Evolutionary conservation across 2,329 filamentous ascomycete species (phyloP).

Genomic region (Claviceps spartinae): DNA sequence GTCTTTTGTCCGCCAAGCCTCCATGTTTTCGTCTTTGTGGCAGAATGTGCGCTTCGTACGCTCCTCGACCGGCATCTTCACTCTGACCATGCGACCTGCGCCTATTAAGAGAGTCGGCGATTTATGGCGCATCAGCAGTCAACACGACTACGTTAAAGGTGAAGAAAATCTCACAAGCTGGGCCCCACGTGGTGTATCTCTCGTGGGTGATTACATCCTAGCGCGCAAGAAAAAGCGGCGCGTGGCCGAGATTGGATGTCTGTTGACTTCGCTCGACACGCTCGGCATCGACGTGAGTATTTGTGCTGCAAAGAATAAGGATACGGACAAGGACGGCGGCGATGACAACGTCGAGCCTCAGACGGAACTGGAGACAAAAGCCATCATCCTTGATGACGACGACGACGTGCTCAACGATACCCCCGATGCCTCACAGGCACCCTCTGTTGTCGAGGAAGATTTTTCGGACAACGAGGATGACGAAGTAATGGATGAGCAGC

Average conservation of each 20-base stretch:
- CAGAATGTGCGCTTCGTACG: constrained; percentile 75
- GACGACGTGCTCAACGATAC: constrained; percentile 46
- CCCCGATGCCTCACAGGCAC: constrained; percentile 36
- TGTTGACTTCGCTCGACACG: constrained; percentile 50
- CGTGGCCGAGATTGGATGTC: constrained; percentile 66
- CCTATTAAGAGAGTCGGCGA: constrained; percentile 87
- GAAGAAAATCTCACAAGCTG: constrained; percentile 77
- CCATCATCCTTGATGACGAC: constrained; percentile 36
- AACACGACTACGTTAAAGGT: constrained; percentile 90
- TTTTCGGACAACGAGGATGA: constrained; percentile 10
- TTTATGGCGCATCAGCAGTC: constrained; percentile 90
- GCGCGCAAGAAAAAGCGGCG: constrained; percentile 61
- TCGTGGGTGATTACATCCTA: constrained; percentile 77
- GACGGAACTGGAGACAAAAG: constrained; percentile 20
- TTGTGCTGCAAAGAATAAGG: constrained; percentile 19
- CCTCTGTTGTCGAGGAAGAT: constrained; percentile 18
- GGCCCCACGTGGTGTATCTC: constrained; percentile 77
- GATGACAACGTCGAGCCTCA: constrained; percentile 18
- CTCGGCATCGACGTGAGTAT: constrained; percentile 33
- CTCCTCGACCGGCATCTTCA: constrained; percentile 77
- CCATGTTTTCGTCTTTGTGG: constrained; percentile 78
- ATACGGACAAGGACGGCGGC: constrained; percentile 5
- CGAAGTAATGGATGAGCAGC: background rate
- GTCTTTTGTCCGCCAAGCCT: constrained; percentile 72
- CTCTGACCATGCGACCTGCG: constrained; percentile 70